phyloP scores from a whole-genome alignment of 2,329 filamentous ascomycete genomes.

The Hypocreales sp. region DNA sequence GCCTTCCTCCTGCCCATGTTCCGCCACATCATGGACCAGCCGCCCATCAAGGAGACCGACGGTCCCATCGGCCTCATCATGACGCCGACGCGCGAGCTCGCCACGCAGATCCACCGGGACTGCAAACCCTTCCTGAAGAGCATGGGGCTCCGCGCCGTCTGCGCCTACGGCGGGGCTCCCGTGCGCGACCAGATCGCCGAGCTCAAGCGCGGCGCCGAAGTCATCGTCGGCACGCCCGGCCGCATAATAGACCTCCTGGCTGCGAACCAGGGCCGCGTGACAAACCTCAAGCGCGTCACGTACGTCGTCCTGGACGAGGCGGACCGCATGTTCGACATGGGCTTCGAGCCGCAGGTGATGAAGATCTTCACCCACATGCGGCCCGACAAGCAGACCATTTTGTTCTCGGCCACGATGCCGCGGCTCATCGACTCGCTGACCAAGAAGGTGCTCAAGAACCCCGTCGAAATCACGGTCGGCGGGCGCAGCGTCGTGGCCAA shows the following conservation, averaged over 20 bases:
- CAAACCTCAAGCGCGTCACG: constrained; percentile 74
- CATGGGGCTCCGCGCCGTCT: constrained; percentile 71
- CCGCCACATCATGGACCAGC: constrained; percentile 90
- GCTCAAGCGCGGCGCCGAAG: constrained; percentile 85
- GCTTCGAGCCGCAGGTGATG: constrained; percentile 95
- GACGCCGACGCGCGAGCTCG: constrained; percentile 87
- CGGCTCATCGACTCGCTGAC: constrained; percentile 82
- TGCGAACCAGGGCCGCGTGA: constrained; percentile 86
- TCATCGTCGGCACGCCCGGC: constrained; percentile 88
- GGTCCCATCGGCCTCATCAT: constrained; percentile 81
- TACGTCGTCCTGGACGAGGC: constrained; percentile 96
- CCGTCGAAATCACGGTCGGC: constrained; percentile 85
- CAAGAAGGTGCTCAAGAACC: constrained; percentile 71
- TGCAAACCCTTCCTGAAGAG: constrained; percentile 89
- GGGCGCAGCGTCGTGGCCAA: constrained; percentile 75
- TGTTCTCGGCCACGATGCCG: constrained; percentile 95
- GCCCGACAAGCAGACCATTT: constrained; percentile 81
- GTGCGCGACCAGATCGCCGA: constrained; percentile 98
- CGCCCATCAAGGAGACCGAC: constrained; percentile 65
- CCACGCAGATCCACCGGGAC: constrained; percentile 85
- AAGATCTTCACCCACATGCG: constrained; percentile 88
- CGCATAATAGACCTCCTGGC: constrained; percentile 91
- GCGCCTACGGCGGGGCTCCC: constrained; percentile 85
- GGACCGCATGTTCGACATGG: constrained; percentile 99
- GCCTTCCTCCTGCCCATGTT: constrained; percentile 96